Base-by-base conservation (phyloP, 2,329 filamentous ascomycete species). In the Calonectria pseudoreteaudii region DNA sequence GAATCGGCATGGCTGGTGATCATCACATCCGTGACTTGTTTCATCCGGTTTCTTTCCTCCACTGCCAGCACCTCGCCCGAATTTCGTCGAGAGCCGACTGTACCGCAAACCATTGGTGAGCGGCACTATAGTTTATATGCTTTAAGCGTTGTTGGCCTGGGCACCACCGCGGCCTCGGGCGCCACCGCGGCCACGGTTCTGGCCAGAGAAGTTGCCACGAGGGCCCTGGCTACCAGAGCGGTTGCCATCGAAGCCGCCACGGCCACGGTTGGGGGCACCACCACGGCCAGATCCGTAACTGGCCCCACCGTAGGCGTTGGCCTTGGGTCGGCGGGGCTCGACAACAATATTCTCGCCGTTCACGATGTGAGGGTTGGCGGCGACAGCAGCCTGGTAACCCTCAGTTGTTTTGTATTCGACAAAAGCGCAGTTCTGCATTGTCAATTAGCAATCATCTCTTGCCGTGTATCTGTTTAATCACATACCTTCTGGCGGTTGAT, bases 401-500 rank as follows among this genome's bases (percentile, higher is more conserved):
- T 95, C 92, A 28, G 91, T 83, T 60, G 93, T 94, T 82, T 93
- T 94, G 85, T 97, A 99, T 85, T 99, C 97, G 74, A 98, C 95
- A 83, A 98, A 98, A 31, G 97, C 97, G 82, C 95, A 98, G 90
- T 97, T 98, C 96, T 98, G 82, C 34, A 50, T 66, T 23, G 77
- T 76, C 77, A 74, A 11, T 77, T 71, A 81, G 78, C 58, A 34
- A 36, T 38, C 14, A 41, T 23, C 3, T 26, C n/a, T 18, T 26
- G 7, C 10, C 4, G 49, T 23, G 14, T 14, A 10, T 20, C 38
- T 44, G 38, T n/a, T 16, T 14, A 20, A 8, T 9, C 52, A 83
- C 86, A 74, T 85, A 98, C 96, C 94, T 98, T 98, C 81, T 91
- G 87, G 74, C 94, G 92, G 86, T 94, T 95, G 80, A 96, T 91